These are phyloP conservation scores for Russula virescens DNA, from an alignment of 768 basidiomycete species.

Conservation along the genomic window DNA sequence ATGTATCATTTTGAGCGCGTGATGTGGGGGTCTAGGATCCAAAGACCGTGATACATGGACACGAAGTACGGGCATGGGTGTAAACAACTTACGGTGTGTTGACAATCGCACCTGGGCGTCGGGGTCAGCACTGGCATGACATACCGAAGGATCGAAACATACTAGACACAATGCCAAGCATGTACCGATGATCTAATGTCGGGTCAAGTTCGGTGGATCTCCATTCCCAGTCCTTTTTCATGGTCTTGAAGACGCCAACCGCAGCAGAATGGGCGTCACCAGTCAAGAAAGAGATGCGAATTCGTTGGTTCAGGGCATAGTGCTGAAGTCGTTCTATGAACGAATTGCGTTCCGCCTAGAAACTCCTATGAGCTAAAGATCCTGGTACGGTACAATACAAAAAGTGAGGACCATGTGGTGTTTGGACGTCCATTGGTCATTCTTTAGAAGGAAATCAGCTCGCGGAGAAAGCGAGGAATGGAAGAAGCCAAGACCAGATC, in stretches of 20 bases:
- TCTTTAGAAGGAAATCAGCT: conserved; percentile 37
- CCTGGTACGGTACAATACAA: neutral
- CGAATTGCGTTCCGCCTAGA: conserved; percentile 86
- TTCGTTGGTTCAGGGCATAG: conserved; percentile 52
- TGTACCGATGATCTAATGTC: conserved; percentile 69
- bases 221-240: conserved; percentile 46
- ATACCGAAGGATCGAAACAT: conserved; percentile 26
- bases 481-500: conserved; percentile 53
- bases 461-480: neutral
- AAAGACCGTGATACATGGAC: neutral
- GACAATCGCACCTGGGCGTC: conserved; percentile 72
- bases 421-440: conserved; percentile 90
- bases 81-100: conserved; percentile 75
- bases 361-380: conserved; percentile 12
- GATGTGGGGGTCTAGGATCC: conserved; percentile 47
- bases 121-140: conserved; percentile 6
- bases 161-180: conserved; percentile 87
- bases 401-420: conserved; percentile 54
- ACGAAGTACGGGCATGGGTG: neutral
- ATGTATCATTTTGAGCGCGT: conserved; percentile 76
- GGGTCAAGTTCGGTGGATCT: conserved; percentile 46
- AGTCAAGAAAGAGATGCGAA: conserved; percentile 79
- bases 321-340: conserved; percentile 74
- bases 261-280: conserved; percentile 95
- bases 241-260: conserved; percentile 71